These are phyloP conservation scores for Darksidea phi DNA, from an alignment of 495 filamentous ascomycete species.

Conservation along the genomic window DNA sequence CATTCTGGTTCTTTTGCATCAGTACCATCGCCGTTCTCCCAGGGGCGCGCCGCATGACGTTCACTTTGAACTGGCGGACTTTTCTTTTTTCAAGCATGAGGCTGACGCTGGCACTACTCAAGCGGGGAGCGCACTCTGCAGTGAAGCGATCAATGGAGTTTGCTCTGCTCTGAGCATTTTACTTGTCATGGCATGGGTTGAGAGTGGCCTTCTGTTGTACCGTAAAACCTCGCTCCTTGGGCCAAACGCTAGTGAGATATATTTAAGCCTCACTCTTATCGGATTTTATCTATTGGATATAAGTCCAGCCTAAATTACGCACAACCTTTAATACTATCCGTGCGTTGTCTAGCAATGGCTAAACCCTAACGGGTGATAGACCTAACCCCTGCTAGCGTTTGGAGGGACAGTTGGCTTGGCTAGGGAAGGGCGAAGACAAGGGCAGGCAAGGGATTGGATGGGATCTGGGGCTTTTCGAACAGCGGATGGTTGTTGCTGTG, in stretches of 20 bases:
- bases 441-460: too few species aligned
- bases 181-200: conserved; percentile 8
- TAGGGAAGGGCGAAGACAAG: conserved; percentile 21
- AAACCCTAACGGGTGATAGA: too few species aligned
- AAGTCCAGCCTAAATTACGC: too few species aligned
- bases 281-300: too few species aligned
- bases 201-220: not conserved
- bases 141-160: not conserved
- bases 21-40: conserved; percentile 3
- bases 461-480: too few species aligned
- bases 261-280: too few species aligned
- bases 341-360: too few species aligned
- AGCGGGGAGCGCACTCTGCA: not conserved
- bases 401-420: conserved; percentile 13
- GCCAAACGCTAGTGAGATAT: too few species aligned
- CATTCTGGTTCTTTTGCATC: conserved; percentile 22
- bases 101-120: conserved; percentile 10
- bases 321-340: too few species aligned
- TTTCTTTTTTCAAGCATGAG: conserved; percentile 17
- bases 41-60: conserved; percentile 1
- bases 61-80: conserved; percentile 19
- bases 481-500: too few species aligned
- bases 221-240: too few species aligned
- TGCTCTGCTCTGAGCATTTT: not conserved
- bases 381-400: too few species aligned